Base-by-base conservation (phyloP, 1,284 basidiomycete species). In the Ceratobasidium sp. region DNA sequence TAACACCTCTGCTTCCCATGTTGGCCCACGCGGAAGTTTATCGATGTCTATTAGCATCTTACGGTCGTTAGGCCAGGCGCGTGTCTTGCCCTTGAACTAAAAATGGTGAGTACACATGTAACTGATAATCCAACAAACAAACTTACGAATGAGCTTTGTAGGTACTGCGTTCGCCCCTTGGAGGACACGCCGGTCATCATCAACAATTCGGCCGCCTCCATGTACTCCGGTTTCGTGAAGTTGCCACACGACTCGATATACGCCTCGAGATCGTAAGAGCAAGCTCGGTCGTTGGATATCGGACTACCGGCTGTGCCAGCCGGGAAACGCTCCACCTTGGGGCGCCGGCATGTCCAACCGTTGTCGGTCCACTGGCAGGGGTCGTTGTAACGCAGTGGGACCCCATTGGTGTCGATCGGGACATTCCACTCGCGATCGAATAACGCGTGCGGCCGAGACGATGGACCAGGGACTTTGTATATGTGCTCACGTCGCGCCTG, bases 141-240 rank as follows among this genome's bases (percentile, higher is more conserved):
- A 41, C 69, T 73, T 34, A 73, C 69, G 3, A 51, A 51, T 0
- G 69, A 53, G 31, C 58, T 53, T 37, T 62, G 46, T 19, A 73
- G 58, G 49, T 53, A 46, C n/a, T 58, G 19, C 6, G 43, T 53
- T 13, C 46, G 24, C 3, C 14, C 69, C 6, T 58, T 22, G n/a
- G 31, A 58, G 9, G 69, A 34, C 22, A 73, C 16, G 16, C 69
- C 69, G 9, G 56, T 62, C 14, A 59, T 73, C 46, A 73, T 49
- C 48, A 63, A 51, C 6, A 62, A 16, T n/a, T 73, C 69, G n/a
- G 59, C 69, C 9, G 34, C 49, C 39, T 37, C 69, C 34, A 73
- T 62, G 9, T 31, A n/a, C 1, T 62, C 31, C 6, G 29, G 34
- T 8, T 73, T 19, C 19, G 56, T 29, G 1, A 73, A 41, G 16